Base-by-base conservation (phyloP, 768 basidiomycete species). In the Pisolithus sp. region DNA sequence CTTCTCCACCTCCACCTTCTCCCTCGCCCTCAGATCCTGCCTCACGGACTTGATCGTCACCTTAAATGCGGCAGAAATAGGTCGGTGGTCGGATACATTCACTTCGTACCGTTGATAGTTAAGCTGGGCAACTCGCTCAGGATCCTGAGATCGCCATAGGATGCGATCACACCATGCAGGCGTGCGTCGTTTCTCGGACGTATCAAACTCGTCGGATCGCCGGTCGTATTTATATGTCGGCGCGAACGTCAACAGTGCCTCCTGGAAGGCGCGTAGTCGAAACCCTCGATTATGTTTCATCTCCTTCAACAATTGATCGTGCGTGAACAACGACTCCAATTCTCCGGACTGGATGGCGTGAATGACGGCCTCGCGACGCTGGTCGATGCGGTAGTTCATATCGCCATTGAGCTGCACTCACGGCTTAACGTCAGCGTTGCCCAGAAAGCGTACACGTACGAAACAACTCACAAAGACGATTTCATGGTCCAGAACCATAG, bases 91-190 rank as follows among this genome's bases (percentile, higher is more conserved):
- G 8, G 89, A 90, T 5, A 94, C 82, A 57, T 91, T 89, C 48
- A 76, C 79, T 67, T 96, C 93, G 67, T 90, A 94, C 18, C 95
- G 76, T 40, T 68, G 67, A 67, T 99, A 96, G 59, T 82, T 81
- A 57, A 89, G 53, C 62, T 81, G 77, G 49, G 72, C 64, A 26
- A 95, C 83, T 7, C 89, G 75, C 12, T 66, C 69, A 13, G 74
- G 72, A 15, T 76, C 79, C 15, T 73, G 73, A 39, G 80, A 72
- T 4, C 83, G 81, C 82, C 85, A 95, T 39, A 98, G 71, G 20
- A 99, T 81, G 5, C 95, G 85, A 65, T 99, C 95, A 64, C 95
- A 99, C 93, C 94, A 99, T 2, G 95, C 93, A 4, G 95, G 95
- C 7, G 83, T 76, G 0, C 95, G 85, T 12, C 79, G 77, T 68